Evolutionary conservation across 75 land plant species (phyloP).

Genomic region (Azolla pinnata): DNA sequence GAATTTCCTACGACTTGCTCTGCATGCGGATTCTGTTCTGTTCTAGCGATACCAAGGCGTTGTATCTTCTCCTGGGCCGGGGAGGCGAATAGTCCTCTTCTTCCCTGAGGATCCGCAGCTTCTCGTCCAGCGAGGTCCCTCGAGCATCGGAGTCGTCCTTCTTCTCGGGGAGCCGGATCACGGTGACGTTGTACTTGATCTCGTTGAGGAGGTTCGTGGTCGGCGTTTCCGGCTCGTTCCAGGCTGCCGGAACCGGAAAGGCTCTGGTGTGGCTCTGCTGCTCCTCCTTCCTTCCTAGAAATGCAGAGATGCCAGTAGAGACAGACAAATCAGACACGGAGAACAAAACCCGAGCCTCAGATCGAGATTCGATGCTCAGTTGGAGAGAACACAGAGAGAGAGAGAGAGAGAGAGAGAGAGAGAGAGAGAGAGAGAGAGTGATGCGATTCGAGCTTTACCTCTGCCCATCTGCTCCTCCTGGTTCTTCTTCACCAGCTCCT

Average conservation of each 20-base stretch:
- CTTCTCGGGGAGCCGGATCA: conserved; percentile 2
- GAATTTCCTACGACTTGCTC: not conserved
- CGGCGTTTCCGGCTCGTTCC: not conserved
- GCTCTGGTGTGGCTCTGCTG: not conserved
- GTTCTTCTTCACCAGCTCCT: not conserved
- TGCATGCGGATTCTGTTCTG: not conserved
- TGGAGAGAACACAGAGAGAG: too few relatives aligned
- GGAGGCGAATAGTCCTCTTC: conserved; percentile 2
- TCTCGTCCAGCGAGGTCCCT: not conserved
- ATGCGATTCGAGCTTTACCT: too few relatives aligned
- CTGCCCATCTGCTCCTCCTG: not conserved
- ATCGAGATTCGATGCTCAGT: too few relatives aligned
- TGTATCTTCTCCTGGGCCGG: not conserved
- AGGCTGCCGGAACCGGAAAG: not conserved
- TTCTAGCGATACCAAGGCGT: not conserved
- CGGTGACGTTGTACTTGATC: conserved; percentile 5
- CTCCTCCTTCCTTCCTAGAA: not conserved
- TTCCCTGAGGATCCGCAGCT: conserved; percentile 2
- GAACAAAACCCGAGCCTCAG: too few relatives aligned
- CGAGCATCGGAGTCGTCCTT: not conserved
- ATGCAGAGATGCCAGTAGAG: too few relatives aligned
- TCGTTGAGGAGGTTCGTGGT: conserved; percentile 4
- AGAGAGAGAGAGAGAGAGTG: too few relatives aligned
- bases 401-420: too few relatives aligned
- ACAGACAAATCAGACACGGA: too few relatives aligned